Conservation (phyloP, 805 yeast species). For the Kazachstania psychrophila region DNA sequence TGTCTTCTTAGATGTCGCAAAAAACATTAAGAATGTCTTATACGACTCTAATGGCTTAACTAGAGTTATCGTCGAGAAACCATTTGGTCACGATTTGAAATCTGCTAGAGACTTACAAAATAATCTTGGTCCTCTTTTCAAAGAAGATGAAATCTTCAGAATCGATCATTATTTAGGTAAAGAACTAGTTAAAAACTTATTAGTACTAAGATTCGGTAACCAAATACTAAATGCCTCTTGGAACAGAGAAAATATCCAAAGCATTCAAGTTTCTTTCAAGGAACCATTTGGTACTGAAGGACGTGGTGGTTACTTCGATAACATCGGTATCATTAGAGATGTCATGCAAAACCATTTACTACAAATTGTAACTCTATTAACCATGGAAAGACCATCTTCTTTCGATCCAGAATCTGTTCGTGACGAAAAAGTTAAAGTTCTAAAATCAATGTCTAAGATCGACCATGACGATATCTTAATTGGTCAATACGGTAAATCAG, state of each 20-base stretch:
- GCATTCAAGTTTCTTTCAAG: conserved; percentile 85
- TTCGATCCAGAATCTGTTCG: conserved; percentile 87
- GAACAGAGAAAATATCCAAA: conserved; percentile 69
- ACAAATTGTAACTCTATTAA: conserved; percentile 81
- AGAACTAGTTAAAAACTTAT: conserved; percentile 92
- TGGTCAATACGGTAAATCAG: conserved; percentile 82
- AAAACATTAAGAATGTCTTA: conserved; percentile 55
- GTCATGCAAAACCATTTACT: conserved; percentile 96
- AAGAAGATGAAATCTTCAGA: conserved; percentile 86
- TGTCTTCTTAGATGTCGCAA: conserved; percentile 73
- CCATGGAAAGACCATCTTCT: conserved; percentile 94
- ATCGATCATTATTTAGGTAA: conserved; percentile 97
- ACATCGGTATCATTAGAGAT: conserved; percentile 91
- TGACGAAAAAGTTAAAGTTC: conserved; percentile 90
- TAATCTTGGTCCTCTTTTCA: conserved; percentile 73
- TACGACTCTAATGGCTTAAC: conserved; percentile 63
- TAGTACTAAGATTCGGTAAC: conserved; percentile 86
- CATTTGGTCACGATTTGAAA: conserved; percentile 87
- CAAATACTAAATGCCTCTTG: conserved; percentile 80
- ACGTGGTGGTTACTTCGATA: conserved; percentile 95
- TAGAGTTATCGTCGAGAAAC: conserved; percentile 89
- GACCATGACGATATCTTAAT: conserved; percentile 56
- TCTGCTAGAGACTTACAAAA: conserved; percentile 69
- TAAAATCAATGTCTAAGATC: conserved; percentile 69
- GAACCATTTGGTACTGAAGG: conserved; percentile 99